Conservation (phyloP, 805 yeast genomes). For the Starmerella scarabaei region DNA sequence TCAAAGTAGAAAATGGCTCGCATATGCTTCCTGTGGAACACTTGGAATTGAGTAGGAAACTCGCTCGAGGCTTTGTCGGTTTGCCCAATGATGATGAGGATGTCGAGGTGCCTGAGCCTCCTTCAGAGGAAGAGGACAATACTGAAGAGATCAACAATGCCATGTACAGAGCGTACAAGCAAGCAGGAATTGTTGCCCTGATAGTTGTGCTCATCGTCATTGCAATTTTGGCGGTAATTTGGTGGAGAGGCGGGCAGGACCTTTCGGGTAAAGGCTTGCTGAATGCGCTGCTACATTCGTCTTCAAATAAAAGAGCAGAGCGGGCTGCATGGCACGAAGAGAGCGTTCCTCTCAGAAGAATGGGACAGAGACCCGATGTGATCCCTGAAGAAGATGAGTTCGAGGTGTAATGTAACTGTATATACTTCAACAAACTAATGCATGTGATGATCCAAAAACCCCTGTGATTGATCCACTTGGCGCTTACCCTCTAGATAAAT, state of each 20-base stretch:
- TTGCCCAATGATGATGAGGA: slow-evolving; percentile 4
- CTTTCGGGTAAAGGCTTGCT: slow-evolving; percentile 13
- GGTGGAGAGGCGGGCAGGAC: slow-evolving; percentile 18
- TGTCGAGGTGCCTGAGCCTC: background rate
- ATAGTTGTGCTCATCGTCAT: slow-evolving; percentile 25
- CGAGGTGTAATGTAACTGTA: slow-evolving; percentile 5
- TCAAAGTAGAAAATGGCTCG: slow-evolving; percentile 60
- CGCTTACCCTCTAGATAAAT: slow-evolving; percentile 81
- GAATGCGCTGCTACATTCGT: slow-evolving; percentile 18
- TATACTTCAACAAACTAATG: background rate
- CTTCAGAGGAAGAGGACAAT: slow-evolving; percentile 8
- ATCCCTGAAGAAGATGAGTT: slow-evolving; percentile 20
- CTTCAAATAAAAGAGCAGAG: too few relatives aligned
- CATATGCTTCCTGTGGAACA: slow-evolving; percentile 89
- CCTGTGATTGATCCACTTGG: slow-evolving; percentile 71
- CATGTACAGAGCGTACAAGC: slow-evolving; percentile 27
- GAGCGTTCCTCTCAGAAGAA: slow-evolving; percentile 15
- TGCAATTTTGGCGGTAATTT: slow-evolving; percentile 14
- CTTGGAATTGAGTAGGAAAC: slow-evolving; percentile 9
- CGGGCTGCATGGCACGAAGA: slow-evolving; percentile 8
- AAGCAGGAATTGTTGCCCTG: slow-evolving; percentile 30
- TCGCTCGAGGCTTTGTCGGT: slow-evolving; percentile 40
- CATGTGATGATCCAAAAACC: slow-evolving; percentile 14
- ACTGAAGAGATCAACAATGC: slow-evolving; percentile 25
- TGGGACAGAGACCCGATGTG: slow-evolving; percentile 16